Evolutionary conservation across 352 stramenopile genomes (phyloP).

Genomic region (Globisporangium orthogonon): DNA sequence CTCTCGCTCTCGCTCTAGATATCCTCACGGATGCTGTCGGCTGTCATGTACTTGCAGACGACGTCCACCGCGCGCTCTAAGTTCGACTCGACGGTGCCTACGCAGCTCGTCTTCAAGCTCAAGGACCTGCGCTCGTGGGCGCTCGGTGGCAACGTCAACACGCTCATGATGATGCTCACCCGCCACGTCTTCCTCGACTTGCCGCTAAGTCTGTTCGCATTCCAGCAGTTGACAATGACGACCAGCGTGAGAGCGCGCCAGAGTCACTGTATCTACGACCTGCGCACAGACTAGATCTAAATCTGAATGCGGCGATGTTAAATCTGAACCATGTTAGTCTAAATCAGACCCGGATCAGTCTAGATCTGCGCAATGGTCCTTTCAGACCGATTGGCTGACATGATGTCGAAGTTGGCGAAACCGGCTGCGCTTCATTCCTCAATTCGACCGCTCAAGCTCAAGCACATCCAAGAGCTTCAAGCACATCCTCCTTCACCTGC

Average conservation of each 20-base stretch:
- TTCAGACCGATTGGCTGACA: no score
- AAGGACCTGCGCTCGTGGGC: conserved; percentile 73
- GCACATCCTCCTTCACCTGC: no score
- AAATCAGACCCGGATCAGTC: no score
- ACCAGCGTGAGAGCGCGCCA: conserved; percentile 16
- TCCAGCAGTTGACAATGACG: conserved; percentile 18
- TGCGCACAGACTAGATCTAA: conserved; percentile 37
- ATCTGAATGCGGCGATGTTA: no score
- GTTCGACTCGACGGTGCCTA: conserved; percentile 28
- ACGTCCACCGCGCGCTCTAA: conserved; percentile 20
- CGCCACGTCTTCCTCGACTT: conserved; percentile 66
- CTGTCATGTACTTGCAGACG: conserved; percentile 46
- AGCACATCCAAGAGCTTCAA: no score
- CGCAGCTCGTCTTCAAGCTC: conserved; percentile 72
- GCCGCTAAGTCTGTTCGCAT: conserved; percentile 63
- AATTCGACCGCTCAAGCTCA: neutral
- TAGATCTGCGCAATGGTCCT: no score
- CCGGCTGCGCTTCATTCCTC: neutral
- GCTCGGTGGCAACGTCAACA: conserved; percentile 48
- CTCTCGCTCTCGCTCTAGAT: neutral
- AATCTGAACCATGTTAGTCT: no score
- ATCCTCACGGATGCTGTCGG: neutral
- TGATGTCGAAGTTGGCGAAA: no score
- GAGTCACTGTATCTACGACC: conserved; percentile 59
- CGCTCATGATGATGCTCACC: conserved; percentile 66